These are phyloP conservation scores for Kockiozyma suomiensis DNA, from an alignment of 805 yeast species.

Conservation along the genomic window DNA sequence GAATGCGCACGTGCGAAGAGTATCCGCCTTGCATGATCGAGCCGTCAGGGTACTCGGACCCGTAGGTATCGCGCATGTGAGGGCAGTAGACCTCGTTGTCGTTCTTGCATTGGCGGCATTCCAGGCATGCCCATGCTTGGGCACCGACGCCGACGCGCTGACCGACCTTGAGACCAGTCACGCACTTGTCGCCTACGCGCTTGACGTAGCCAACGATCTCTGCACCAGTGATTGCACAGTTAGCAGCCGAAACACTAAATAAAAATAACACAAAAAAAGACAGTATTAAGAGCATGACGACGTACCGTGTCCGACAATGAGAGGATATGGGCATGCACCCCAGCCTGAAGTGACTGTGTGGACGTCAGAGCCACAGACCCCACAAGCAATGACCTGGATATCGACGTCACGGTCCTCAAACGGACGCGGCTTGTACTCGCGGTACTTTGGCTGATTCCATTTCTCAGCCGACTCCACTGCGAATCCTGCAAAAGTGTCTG, in stretches of 20 bases:
- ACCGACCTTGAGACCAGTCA: conserved; percentile 56
- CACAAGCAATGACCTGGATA: conserved; percentile 49
- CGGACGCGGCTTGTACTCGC: conserved; percentile 36
- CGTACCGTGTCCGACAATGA: conserved; percentile 53
- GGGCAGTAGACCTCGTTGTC: conserved; percentile 61
- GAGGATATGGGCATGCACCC: conserved; percentile 46
- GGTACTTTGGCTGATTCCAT: conserved; percentile 29
- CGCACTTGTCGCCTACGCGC: conserved; percentile 57
- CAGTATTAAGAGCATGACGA: neutral
- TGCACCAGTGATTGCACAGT: neutral
- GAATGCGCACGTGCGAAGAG: conserved; percentile 63
- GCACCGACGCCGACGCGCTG: conserved; percentile 84
- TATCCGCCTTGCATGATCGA: conserved; percentile 64
- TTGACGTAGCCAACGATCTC: conserved; percentile 41
- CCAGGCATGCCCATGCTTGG: conserved; percentile 58
- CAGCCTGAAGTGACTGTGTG: conserved; percentile 57
- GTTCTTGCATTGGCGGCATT: conserved; percentile 61
- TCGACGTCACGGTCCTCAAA: conserved; percentile 43
- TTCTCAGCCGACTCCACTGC: conserved; percentile 42
- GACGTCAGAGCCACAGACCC: conserved; percentile 61
- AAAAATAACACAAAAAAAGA: no score
- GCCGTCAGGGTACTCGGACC: conserved; percentile 50
- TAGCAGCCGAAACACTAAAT: no score
- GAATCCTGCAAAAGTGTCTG: conserved; percentile 63
- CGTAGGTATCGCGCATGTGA: conserved; percentile 57